A percentile compares a stretch with the other conserved stretches of the same genome.
phyloP scores from a whole-genome alignment of 2,329 filamentous ascomycete genomes.

The Aspergillus niger region DNA sequence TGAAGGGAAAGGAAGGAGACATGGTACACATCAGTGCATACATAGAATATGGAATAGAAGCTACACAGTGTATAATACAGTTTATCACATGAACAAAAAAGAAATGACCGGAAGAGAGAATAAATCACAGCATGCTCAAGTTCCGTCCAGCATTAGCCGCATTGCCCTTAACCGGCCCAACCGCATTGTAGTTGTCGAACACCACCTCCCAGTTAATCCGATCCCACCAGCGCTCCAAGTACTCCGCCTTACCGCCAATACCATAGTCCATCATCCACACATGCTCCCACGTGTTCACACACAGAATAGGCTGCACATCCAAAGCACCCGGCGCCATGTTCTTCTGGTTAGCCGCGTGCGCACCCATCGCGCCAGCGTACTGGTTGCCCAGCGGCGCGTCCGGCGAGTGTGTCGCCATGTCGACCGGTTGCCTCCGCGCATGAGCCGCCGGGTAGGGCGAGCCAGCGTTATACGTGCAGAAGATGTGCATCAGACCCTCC shows the following conservation, averaged over 20 bases:
- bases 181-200: conserved; percentile 46
- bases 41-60: conserved; percentile 18
- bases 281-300: conserved; percentile 96
- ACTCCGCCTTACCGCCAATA: conserved; percentile 72
- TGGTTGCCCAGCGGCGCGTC: conserved; percentile 38
- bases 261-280: conserved; percentile 85
- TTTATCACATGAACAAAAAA: conserved; percentile 23
- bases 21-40: conserved; percentile 15
- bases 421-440: conserved; percentile 65
- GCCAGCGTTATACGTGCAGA: conserved; percentile 89
- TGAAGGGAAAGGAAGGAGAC: not conserved
- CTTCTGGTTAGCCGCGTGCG: conserved; percentile 37
- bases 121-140: conserved; percentile 28
- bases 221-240: conserved; percentile 82
- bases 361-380: conserved; percentile 39
- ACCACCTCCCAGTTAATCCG: conserved; percentile 83
- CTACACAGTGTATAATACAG: conserved; percentile 30
- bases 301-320: conserved; percentile 75
- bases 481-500: conserved; percentile 61
- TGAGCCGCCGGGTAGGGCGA: conserved; percentile 84
- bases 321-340: conserved; percentile 43
- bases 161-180: conserved; percentile 28
- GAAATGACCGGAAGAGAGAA: not conserved
- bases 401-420: conserved; percentile 47
- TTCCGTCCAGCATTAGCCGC: conserved; percentile 24